Conservation (phyloP, 2,329 filamentous ascomycete genomes). For the Cercospora sojina region DNA sequence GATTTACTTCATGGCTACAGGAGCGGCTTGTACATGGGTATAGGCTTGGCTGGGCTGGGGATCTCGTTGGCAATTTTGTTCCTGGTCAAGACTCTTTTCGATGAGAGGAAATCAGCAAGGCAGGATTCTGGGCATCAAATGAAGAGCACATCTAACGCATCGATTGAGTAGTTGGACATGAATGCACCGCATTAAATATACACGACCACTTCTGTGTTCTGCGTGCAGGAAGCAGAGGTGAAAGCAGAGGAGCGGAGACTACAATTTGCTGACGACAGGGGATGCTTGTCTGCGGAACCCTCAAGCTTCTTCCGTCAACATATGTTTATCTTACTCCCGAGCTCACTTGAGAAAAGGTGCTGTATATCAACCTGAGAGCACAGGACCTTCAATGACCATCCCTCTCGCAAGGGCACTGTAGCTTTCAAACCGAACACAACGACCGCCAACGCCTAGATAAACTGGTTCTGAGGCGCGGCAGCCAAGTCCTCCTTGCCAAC, state of each 20-base stretch:
- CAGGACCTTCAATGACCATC: no score
- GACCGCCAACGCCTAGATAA: no score
- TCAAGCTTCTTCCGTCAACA: no score
- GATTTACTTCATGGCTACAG: slow-evolving; percentile 44
- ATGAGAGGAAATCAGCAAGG: slow-evolving; percentile 16
- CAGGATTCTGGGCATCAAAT: not conserved
- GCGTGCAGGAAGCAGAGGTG: not conserved
- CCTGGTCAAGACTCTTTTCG: slow-evolving; percentile 27
- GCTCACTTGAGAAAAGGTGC: no score
- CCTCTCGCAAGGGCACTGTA: no score
- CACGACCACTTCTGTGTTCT: not conserved
- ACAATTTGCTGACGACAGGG: no score
- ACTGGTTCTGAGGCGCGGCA: no score
- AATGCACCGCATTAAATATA: not conserved
- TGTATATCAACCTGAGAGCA: no score
- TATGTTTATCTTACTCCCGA: no score
- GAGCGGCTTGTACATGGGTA: slow-evolving; percentile 44
- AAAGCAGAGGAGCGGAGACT: not conserved
- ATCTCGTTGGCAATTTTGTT: slow-evolving; percentile 33
- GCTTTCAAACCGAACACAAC: no score
- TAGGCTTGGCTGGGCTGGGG: slow-evolving; percentile 36
- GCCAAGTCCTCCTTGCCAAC: no score
- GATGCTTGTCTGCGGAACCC: no score
- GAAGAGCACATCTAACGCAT: not conserved
- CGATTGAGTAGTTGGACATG: not conserved